Conservation (phyloP, 2,329 filamentous ascomycete species). For the Diaporthe sp. region DNA sequence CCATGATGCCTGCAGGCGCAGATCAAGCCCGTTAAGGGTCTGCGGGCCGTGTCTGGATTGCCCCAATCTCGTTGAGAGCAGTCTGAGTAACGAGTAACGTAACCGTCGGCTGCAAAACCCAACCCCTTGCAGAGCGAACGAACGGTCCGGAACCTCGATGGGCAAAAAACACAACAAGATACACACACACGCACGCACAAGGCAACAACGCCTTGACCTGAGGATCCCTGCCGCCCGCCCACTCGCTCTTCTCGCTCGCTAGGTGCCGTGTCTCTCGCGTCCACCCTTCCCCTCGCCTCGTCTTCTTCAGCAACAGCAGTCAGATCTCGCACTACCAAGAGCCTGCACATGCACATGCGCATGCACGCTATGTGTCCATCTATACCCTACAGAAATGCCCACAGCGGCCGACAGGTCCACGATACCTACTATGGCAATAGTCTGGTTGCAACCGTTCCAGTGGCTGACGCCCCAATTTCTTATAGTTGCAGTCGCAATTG, state of each 20-base stretch:
- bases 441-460: neutral
- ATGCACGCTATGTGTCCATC: slow-evolving; percentile 12
- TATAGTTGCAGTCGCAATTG: neutral
- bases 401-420: neutral
- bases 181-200: too few species aligned
- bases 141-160: slow-evolving; percentile 18
- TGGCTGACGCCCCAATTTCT: neutral
- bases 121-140: slow-evolving; percentile 21
- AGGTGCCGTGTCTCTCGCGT: neutral
- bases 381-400: too few species aligned
- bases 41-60: slow-evolving; percentile 20
- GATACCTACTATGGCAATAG: neutral
- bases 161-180: neutral
- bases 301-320: neutral
- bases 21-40: slow-evolving; percentile 19
- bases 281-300: neutral
- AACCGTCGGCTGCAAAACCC: slow-evolving; percentile 14
- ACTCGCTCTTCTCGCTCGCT: neutral
- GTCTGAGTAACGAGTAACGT: slow-evolving; percentile 13
- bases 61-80: slow-evolving; percentile 12
- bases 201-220: neutral
- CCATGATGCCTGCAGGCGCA: slow-evolving; percentile 21
- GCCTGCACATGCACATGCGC: neutral
- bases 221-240: neutral
- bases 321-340: neutral